Evolutionary conservation across 1,284 basidiomycete species (phyloP).

Genomic region (Golubevia sp.): DNA sequence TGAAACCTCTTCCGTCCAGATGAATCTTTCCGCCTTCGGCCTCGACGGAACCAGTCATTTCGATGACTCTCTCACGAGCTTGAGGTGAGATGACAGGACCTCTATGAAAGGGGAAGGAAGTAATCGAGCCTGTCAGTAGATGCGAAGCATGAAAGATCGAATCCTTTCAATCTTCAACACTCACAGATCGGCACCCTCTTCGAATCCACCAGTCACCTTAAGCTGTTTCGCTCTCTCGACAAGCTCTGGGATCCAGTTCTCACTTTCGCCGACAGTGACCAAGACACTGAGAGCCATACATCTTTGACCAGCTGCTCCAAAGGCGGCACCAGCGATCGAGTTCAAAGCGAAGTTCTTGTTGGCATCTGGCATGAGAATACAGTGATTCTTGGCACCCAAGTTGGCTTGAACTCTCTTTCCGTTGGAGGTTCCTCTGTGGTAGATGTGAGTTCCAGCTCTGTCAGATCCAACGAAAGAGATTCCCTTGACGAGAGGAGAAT

Average conservation of each 20-base stretch:
- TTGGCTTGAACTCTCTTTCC: slow-evolving; percentile 96
- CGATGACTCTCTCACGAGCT: slow-evolving; percentile 78
- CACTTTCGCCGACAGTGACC: slow-evolving; percentile 81
- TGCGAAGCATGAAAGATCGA: not conserved
- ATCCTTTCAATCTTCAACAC: not conserved
- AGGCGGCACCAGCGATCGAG: slow-evolving; percentile 90
- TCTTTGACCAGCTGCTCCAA: slow-evolving; percentile 94
- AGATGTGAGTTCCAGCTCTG: slow-evolving; percentile 90
- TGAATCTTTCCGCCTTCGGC: slow-evolving; percentile 84
- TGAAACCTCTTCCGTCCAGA: slow-evolving; percentile 79
- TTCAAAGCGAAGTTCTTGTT: slow-evolving; percentile 93
- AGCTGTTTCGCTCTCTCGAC: slow-evolving; percentile 80
- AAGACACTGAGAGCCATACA: slow-evolving; percentile 69
- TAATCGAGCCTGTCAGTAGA: not conserved
- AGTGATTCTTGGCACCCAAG: slow-evolving; percentile 95
- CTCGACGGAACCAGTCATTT: slow-evolving; percentile 78
- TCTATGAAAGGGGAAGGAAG: slow-evolving; percentile 63
- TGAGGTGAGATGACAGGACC: slow-evolving; percentile 91
- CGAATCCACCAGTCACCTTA: slow-evolving; percentile 88
- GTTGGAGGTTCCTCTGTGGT: slow-evolving; percentile 73
- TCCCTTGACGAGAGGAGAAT: slow-evolving; percentile 86
- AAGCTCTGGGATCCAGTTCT: slow-evolving; percentile 83
- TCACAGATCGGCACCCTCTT: slow-evolving; percentile 78
- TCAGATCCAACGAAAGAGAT: slow-evolving; percentile 98
- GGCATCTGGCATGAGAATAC: slow-evolving; percentile 92